Evolutionary conservation across 2,329 filamentous ascomycete species (phyloP), one percentile per base, ranked within the genome.

Genomic region (Daldinia eschscholtzii): DNA sequence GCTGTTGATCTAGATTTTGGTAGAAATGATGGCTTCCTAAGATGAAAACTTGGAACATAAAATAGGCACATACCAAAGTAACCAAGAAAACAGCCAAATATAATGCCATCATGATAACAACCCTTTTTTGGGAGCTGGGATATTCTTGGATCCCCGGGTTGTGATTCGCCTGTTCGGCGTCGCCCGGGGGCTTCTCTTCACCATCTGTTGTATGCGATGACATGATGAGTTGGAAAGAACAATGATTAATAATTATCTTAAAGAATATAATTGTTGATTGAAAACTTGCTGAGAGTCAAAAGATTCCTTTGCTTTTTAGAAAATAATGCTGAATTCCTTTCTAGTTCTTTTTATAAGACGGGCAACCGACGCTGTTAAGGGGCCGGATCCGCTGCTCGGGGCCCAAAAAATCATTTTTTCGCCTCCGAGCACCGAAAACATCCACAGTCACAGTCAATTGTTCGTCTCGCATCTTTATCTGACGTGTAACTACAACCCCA

Each of bases 41-140:
- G 35, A 50, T 28, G 37, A 20, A 10, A 35, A n/a, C 18, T 28
- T 37, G n/a, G 10, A 37, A 12, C 18, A 35, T 20, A 6, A 23
- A 23, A 1, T 23, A 55, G 6, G 33, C 9, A 10, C 60, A 18
- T 67, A 70, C 67, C 66, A 76, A 63, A 50, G 64, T 73, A n/a
- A 72, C 67, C 15, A 76, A 61, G 67, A 76, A 76, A 12, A 65
- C 23, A 7, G 72, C 64, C 57, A 76, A 55, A 42, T 74, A 75
- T 44, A 74, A 41, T 33, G 74, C 71, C 15, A 46, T 30, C 72
- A 76, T 74, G 30, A 75, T 70, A 3, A 73, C 9, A 59, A 74
- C 65, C 12, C 71, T 70, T 48, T 75, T 75, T n/a, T 70, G 52
- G 12, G 20, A 69, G 48, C 67, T 74, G 1, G 74, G 74, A 50